These are phyloP conservation scores for Nigrospora sphaerica DNA, from an alignment of 2,329 filamentous ascomycete species.

Conservation along the genomic window DNA sequence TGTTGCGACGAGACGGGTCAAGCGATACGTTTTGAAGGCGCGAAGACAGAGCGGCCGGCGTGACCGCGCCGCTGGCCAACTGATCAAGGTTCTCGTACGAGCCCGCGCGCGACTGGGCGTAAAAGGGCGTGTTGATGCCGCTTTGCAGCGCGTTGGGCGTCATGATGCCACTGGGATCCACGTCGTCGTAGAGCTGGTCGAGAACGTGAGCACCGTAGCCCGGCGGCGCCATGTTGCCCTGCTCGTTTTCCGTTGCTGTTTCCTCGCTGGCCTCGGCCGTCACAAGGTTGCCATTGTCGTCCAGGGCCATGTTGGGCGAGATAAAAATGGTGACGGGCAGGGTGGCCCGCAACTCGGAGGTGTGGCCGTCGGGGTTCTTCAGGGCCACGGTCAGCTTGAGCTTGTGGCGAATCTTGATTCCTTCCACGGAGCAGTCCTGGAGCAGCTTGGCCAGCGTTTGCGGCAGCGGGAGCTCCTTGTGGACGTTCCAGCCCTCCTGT, in stretches of 20 bases:
- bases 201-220: constrained; percentile 86
- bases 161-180: constrained; percentile 75
- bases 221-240: constrained; percentile 71
- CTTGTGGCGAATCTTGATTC: constrained; percentile 90
- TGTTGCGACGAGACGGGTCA: constrained; percentile 37
- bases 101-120: constrained; percentile 62
- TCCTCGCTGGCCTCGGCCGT: constrained; percentile 47
- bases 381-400: constrained; percentile 86
- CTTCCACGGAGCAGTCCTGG: constrained; percentile 81
- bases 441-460: constrained; percentile 76
- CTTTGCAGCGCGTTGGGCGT: constrained; percentile 50
- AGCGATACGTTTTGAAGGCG: constrained; percentile 64
- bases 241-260: constrained; percentile 38
- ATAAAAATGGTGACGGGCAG: constrained; percentile 92
- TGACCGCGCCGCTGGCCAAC: constrained; percentile 35
- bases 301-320: constrained; percentile 84
- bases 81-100: constrained; percentile 75
- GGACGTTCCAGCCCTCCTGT: constrained; percentile 58
- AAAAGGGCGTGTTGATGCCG: constrained; percentile 75
- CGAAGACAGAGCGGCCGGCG: constrained; percentile 51
- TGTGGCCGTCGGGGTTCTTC: constrained; percentile 89
- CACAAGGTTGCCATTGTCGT: constrained; percentile 77
- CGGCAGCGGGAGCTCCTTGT: constrained; percentile 62
- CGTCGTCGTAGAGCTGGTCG: constrained; percentile 83
- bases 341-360: constrained; percentile 85